Percentiles rank a stretch among this genome's conserved stretches.
These are phyloP conservation scores for Monosporascus sp. DNA, from an alignment of 2,329 filamentous ascomycete species.

Conservation along the genomic window DNA sequence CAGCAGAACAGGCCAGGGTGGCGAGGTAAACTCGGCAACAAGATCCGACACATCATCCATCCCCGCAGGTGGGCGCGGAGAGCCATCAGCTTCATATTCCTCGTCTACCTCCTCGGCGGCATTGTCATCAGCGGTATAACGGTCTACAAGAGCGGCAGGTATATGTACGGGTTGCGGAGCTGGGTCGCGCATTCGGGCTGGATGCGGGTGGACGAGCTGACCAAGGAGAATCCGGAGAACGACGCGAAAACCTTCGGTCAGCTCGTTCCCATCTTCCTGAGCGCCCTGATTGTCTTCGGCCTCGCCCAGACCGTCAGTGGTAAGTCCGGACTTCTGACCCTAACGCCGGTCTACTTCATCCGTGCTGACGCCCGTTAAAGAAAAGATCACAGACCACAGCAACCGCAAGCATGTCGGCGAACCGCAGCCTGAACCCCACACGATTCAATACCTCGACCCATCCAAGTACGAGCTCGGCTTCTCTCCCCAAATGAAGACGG, in stretches of 20 bases:
- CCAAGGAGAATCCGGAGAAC: conserved; percentile 23
- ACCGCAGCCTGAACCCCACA: conserved; percentile 2
- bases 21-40: conserved; percentile 8
- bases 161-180: conserved; percentile 22
- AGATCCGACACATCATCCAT: conserved; percentile 5
- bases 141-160: conserved; percentile 13
- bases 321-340: conserved; percentile 3
- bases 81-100: conserved; percentile 4
- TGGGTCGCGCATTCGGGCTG: conserved; percentile 24
- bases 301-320: conserved; percentile 25
- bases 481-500: conserved; percentile 3
- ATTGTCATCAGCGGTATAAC: conserved; percentile 19
- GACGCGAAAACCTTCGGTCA: conserved; percentile 30
- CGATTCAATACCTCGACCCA: conserved; percentile 12
- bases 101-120: conserved; percentile 17
- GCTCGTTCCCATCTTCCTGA: conserved; percentile 30
- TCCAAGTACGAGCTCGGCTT: conserved; percentile 8
- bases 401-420: conserved; percentile 13
- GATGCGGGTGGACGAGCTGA: conserved; percentile 9
- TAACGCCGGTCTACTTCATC: neutral
- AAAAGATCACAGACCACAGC: conserved; percentile 13
- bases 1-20: conserved; percentile 10
- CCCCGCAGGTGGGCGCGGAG: neutral
- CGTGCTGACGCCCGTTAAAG: conserved; percentile 1
- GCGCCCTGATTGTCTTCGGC: conserved; percentile 25